Conservation (phyloP, 164 flowering plant genomes). For the Kingdonia uniflora region DNA sequence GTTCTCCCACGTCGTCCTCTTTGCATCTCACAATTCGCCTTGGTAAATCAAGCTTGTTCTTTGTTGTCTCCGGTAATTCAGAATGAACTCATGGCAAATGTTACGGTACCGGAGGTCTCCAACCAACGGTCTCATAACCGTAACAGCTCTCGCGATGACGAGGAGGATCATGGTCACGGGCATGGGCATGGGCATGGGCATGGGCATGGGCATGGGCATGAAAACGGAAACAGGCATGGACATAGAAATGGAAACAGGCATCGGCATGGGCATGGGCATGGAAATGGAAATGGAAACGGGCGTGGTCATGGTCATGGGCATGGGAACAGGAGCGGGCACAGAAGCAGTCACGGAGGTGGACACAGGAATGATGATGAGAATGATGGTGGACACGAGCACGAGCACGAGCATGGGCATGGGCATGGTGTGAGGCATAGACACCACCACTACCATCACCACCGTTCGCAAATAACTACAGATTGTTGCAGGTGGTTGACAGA, state of each 20-base stretch:
- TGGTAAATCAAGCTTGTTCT: conserved; percentile 40
- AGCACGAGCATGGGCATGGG: neutral
- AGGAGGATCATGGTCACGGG: neutral
- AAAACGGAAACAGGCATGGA: neutral
- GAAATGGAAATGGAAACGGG: neutral
- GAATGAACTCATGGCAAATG: neutral
- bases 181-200: conserved; percentile 1
- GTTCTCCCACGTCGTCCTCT: conserved; percentile 17
- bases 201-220: neutral
- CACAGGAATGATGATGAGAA: neutral
- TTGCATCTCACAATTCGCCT: conserved; percentile 27
- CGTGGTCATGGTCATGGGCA: neutral
- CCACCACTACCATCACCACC: conserved; percentile 10
- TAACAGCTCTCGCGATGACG: neutral
- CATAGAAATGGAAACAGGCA: neutral
- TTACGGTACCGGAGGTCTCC: neutral
- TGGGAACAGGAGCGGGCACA: neutral
- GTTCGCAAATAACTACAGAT: conserved; percentile 10
- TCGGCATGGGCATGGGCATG: neutral
- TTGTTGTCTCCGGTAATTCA: conserved; percentile 4
- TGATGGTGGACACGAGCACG: neutral
- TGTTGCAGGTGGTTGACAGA: conserved; percentile 51
- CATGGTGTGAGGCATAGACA: conserved; percentile 8
- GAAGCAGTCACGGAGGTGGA: neutral
- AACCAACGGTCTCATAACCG: neutral